phyloP scores from a whole-genome alignment of 2,329 filamentous ascomycete species.

The Cercospora janseana region DNA sequence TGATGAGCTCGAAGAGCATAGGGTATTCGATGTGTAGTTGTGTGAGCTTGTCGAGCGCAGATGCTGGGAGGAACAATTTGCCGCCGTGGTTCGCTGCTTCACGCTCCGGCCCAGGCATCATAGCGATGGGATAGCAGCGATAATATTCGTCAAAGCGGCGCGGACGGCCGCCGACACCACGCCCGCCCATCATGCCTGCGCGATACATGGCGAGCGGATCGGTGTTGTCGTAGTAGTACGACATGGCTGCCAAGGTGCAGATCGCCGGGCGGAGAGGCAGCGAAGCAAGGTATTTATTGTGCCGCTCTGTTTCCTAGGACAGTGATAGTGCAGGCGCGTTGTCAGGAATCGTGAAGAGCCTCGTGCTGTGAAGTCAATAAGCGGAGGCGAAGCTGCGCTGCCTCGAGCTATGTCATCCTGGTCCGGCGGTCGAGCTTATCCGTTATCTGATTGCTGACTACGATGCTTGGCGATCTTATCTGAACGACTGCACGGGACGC shows the following conservation, averaged over 20 bases:
- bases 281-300: background rate
- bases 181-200: conserved; percentile 52
- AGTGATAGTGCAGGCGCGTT: no score
- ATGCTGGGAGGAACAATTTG: conserved; percentile 96
- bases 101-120: conserved; percentile 87
- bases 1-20: conserved; percentile 93
- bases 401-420: no score
- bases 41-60: conserved; percentile 93
- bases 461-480: no score
- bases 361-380: no score
- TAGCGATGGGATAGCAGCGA: conserved; percentile 90
- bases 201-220: conserved; percentile 56
- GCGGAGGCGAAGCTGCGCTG: no score
- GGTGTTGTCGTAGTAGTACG: conserved; percentile 50
- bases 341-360: no score
- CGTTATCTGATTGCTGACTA: no score
- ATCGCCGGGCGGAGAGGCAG: background rate
- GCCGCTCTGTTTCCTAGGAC: background rate
- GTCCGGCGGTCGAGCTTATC: no score
- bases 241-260: conserved; percentile 16
- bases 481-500: no score
- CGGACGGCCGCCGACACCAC: conserved; percentile 47
- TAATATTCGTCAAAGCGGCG: conserved; percentile 98
- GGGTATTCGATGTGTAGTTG: conserved; percentile 95
- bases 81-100: conserved; percentile 92